Percentiles rank a stretch among this genome's conserved stretches.
phyloP scores from a whole-genome alignment of 805 yeast genomes.

The Clavispora fructus region DNA sequence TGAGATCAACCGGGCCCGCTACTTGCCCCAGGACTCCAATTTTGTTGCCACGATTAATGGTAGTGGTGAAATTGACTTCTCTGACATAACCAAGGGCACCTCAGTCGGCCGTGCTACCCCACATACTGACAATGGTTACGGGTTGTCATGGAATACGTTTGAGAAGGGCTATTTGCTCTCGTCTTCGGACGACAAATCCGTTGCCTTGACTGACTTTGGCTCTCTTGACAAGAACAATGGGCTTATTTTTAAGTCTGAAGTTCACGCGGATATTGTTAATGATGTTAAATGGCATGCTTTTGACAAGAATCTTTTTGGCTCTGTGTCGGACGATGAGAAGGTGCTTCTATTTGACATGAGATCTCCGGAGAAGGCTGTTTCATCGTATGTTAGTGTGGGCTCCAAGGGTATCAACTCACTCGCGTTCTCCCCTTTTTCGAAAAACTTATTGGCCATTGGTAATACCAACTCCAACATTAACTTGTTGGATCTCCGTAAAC shows the following conservation, averaged over 20 bases:
- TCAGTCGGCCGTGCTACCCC: conserved; percentile 36
- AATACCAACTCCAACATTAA: conserved; percentile 63
- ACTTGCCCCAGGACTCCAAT: conserved; percentile 55
- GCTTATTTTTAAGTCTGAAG: conserved; percentile 12
- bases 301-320: conserved; percentile 50
- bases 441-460: conserved; percentile 61
- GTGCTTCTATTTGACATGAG: conserved; percentile 54
- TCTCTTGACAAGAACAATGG: conserved; percentile 1
- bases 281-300: conserved; percentile 70
- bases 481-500: conserved; percentile 56
- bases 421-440: conserved; percentile 59
- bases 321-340: conserved; percentile 68
- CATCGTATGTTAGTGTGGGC: conserved; percentile 20
- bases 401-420: conserved; percentile 52
- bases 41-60: conserved; percentile 66
- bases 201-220: conserved; percentile 56
- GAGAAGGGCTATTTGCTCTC: conserved; percentile 49
- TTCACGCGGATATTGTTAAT: conserved; percentile 60
- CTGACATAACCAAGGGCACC: conserved; percentile 32
- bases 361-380: conserved; percentile 21
- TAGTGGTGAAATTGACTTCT: conserved; percentile 54
- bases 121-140: conserved; percentile 69
- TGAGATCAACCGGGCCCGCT: conserved; percentile 73
- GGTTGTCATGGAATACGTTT: conserved; percentile 59
- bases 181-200: conserved; percentile 60